These are phyloP conservation scores for Austroboletus novae-zelandiae DNA, from an alignment of 1,284 basidiomycete species.

Conservation along the genomic window DNA sequence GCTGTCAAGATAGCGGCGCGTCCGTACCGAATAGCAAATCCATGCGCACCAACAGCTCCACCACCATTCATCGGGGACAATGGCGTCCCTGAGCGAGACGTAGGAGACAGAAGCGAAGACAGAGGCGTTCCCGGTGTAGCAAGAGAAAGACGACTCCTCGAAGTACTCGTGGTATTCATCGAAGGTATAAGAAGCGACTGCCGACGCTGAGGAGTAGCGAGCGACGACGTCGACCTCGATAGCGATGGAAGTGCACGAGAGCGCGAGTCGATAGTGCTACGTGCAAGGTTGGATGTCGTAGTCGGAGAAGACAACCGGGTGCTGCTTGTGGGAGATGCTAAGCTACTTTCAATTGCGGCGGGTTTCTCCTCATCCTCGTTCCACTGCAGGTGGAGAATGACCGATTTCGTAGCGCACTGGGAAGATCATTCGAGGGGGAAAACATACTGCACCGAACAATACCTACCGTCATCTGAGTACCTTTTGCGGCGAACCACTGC, in stretches of 20 bases:
- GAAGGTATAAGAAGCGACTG: constrained; percentile 41
- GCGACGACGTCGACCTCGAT: constrained; percentile 48
- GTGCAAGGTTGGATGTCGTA: constrained; percentile 19
- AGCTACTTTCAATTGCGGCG: constrained; percentile 16
- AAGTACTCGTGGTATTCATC: constrained; percentile 10
- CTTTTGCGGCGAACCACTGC: constrained; percentile 92
- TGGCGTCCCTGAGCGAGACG: constrained; percentile 43
- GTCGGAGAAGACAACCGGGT: constrained; percentile 28
- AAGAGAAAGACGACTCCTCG: constrained; percentile 25
- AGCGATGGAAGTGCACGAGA: constrained; percentile 44
- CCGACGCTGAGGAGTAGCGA: constrained; percentile 43
- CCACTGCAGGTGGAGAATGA: constrained; percentile 88
- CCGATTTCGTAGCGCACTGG: constrained; percentile 85
- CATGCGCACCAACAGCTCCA: constrained; percentile 24
- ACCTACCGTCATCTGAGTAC: constrained; percentile 83
- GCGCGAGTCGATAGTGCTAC: constrained; percentile 28
- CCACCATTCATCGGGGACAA: constrained; percentile 24
- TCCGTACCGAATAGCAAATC: constrained; percentile 53
- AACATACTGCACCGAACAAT: background rate
- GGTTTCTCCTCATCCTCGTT: constrained; percentile 53
- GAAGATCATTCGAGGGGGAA: background rate
- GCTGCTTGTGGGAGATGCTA: constrained; percentile 20
- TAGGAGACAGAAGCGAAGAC: constrained; percentile 36
- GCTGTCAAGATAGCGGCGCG: constrained; percentile 73
- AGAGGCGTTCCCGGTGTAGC: constrained; percentile 47